Conservation (phyloP, 2,329 filamentous ascomycete genomes). For the Calonectria hawksworthii region DNA sequence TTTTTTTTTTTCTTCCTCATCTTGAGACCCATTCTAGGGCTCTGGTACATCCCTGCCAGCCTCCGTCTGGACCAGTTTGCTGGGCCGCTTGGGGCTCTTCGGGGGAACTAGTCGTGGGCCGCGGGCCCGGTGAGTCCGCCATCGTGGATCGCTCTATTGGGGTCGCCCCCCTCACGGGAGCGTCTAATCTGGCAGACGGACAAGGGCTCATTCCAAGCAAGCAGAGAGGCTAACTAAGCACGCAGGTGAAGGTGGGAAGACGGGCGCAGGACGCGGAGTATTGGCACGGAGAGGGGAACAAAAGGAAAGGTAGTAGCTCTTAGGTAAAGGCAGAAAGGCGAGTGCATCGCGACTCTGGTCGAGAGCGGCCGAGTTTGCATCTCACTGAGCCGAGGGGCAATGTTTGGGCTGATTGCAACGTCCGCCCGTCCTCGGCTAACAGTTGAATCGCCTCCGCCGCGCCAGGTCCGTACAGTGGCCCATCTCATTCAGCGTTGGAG, state of each 20-base stretch:
- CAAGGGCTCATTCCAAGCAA: slow-evolving; percentile 38
- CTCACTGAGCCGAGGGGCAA: slow-evolving; percentile 11
- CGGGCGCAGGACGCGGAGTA: background rate
- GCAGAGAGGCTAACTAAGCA: background rate
- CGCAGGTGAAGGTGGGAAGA: background rate
- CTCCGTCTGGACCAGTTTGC: slow-evolving; percentile 37
- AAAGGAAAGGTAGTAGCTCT: slow-evolving; percentile 4
- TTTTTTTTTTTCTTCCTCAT: background rate
- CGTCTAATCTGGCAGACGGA: slow-evolving; percentile 13
- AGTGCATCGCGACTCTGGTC: background rate
- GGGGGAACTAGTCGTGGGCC: slow-evolving; percentile 40
- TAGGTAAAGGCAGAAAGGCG: slow-evolving; percentile 7
- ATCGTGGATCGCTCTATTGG: slow-evolving; percentile 47
- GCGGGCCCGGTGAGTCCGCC: slow-evolving; percentile 37
- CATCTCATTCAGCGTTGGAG: background rate
- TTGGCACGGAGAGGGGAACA: background rate
- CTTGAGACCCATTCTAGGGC: slow-evolving; percentile 12
- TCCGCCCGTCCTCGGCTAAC: slow-evolving; percentile 26
- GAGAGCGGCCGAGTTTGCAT: slow-evolving; percentile 7
- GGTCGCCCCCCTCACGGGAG: slow-evolving; percentile 31
- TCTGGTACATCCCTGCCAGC: slow-evolving; percentile 26
- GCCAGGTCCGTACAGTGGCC: slow-evolving; percentile 1
- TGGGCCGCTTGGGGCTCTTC: slow-evolving; percentile 33
- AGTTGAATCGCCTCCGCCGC: slow-evolving; percentile 19
- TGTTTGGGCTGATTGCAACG: slow-evolving; percentile 20